Conservation (phyloP, 2,329 filamentous ascomycete species). For the Ceratocystis alfenasii region DNA sequence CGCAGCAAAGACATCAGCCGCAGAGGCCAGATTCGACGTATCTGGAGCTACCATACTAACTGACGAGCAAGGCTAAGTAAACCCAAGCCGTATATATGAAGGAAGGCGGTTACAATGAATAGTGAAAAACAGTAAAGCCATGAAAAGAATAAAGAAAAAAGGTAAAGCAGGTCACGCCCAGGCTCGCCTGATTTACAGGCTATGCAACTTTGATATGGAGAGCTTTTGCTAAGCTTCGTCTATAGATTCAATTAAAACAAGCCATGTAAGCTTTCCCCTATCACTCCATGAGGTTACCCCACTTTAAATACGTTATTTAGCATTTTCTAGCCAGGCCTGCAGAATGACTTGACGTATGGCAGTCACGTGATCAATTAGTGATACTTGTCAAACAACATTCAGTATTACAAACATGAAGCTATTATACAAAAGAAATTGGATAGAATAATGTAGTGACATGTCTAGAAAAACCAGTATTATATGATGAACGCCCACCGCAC, state of each 20-base stretch:
- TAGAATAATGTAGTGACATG: background rate
- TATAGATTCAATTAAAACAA: background rate
- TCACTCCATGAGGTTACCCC: background rate
- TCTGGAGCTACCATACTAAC: slow-evolving; percentile 22
- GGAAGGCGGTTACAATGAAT: background rate
- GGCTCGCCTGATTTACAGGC: background rate
- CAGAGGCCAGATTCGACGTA: slow-evolving; percentile 33
- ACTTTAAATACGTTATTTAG: slow-evolving; percentile 1
- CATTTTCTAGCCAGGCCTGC: background rate
- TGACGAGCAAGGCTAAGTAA: background rate
- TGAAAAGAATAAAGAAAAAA: background rate
- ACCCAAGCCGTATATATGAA: background rate
- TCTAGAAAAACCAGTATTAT: slow-evolving; percentile 18
- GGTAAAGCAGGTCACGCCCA: background rate
- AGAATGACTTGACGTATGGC: background rate
- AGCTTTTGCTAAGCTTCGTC: background rate
- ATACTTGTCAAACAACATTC: background rate
- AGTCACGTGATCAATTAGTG: background rate
- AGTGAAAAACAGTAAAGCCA: too few relatives aligned
- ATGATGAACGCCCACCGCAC: slow-evolving; percentile 14
- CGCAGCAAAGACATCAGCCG: slow-evolving; percentile 43
- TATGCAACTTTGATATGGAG: background rate
- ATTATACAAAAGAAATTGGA: background rate
- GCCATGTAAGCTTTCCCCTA: slow-evolving; percentile 1
- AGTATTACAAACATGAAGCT: background rate